A percentile compares a stretch with the other conserved stretches of the same genome.
These are phyloP conservation scores for Penicillium polonicum DNA, from an alignment of 2,329 filamentous ascomycete genomes.

Conservation along the genomic window DNA sequence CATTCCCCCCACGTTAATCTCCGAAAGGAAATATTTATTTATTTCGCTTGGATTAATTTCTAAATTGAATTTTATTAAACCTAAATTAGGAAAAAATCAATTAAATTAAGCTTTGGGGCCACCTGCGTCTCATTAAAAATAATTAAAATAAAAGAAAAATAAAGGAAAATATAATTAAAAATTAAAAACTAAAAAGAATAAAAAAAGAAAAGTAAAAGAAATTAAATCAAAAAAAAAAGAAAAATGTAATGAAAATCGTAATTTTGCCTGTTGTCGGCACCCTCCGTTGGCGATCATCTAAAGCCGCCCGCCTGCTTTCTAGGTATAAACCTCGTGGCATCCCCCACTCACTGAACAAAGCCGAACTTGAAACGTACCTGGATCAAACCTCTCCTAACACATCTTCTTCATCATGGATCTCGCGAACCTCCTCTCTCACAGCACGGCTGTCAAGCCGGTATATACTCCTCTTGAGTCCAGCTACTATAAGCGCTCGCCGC, in stretches of 20 bases:
- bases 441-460: conserved; percentile 25
- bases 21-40: conserved; percentile 10
- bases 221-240: neutral
- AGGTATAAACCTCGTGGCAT: conserved; percentile 26
- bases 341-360: conserved; percentile 9
- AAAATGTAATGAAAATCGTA: conserved; percentile 14
- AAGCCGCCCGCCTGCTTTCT: conserved; percentile 7
- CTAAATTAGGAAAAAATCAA: conserved; percentile 8
- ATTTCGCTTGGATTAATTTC: neutral
- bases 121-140: conserved; percentile 20
- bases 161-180: conserved; percentile 3
- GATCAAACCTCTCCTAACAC: neutral
- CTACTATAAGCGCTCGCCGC: conserved; percentile 32
- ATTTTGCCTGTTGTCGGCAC: conserved; percentile 18
- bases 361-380: conserved; percentile 7
- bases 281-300: conserved; percentile 24
- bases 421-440: conserved; percentile 34
- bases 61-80: neutral
- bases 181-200: neutral
- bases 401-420: conserved; percentile 34
- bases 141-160: neutral
- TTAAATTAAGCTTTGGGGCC: conserved; percentile 30
- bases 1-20: conserved; percentile 22
- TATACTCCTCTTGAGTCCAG: conserved; percentile 22
- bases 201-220: neutral